Conservation (phyloP, 805 yeast species). For the Kregervanrija pseudodelftensis region DNA sequence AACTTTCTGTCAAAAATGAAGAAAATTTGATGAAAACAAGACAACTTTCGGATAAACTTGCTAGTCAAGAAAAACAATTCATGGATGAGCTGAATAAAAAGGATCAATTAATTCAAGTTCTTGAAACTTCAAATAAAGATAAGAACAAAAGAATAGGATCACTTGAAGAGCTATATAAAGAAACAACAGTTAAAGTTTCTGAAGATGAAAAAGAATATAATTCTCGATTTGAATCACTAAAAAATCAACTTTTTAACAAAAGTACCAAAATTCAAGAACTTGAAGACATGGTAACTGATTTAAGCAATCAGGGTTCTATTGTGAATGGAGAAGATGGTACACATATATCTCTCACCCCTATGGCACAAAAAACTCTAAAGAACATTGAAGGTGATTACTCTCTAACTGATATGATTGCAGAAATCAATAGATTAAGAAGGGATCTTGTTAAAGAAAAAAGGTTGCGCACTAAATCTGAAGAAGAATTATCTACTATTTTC, state of each 20-base stretch:
- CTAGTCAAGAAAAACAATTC: constrained; percentile 41
- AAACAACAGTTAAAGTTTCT: constrained; percentile 32
- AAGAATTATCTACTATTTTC: constrained; percentile 64
- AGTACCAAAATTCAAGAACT: constrained; percentile 35
- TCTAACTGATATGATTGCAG: constrained; percentile 58
- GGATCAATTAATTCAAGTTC: constrained; percentile 50
- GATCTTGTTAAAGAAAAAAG: constrained; percentile 63
- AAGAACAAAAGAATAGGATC: constrained; percentile 44
- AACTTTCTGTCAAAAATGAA: constrained; percentile 33
- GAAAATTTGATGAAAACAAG: constrained; percentile 38
- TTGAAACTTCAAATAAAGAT: constrained; percentile 48
- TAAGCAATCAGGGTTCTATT: constrained; percentile 15
- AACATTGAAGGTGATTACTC: constrained; percentile 42
- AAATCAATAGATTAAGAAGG: constrained; percentile 54
- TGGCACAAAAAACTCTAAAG: constrained; percentile 50
- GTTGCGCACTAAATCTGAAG: constrained; percentile 62
- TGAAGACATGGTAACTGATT: constrained; percentile 38
- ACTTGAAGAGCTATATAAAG: constrained; percentile 42
- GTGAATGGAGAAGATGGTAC: constrained; percentile 8
- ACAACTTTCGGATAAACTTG: constrained; percentile 36
- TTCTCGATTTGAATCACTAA: constrained; percentile 29
- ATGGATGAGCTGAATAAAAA: constrained; percentile 53
- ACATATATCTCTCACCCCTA: constrained; percentile 37
- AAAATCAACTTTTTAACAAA: constrained; percentile 29
- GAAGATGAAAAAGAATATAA: constrained; percentile 30